Evolutionary conservation across 208 protist species (phyloP).

Genomic region (Trypanosoma conorhini): DNA sequence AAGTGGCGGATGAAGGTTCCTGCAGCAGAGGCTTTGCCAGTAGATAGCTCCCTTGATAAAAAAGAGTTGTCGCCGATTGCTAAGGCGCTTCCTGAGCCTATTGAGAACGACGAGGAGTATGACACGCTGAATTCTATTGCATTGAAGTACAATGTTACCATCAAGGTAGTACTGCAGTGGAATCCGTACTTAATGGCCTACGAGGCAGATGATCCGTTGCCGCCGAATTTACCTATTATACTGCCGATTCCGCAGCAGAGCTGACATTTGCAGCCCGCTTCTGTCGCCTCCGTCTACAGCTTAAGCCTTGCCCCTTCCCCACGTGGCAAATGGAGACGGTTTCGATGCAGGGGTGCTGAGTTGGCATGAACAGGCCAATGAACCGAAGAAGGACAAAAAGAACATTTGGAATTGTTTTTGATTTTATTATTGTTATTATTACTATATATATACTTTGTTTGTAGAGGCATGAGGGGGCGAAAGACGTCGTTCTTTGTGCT

Average conservation of each 20-base stretch:
- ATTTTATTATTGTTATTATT: conserved; percentile 3
- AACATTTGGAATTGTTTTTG: conserved; percentile 15
- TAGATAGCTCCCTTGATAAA: neutral
- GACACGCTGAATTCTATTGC: conserved; percentile 74
- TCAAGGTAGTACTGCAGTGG: conserved; percentile 53
- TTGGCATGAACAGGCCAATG: no score
- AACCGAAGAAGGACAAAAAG: conserved; percentile 2
- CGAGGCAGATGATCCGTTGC: conserved; percentile 54
- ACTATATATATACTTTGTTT: neutral
- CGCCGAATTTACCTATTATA: conserved; percentile 69
- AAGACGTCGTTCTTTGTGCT: neutral
- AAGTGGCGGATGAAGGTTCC: neutral
- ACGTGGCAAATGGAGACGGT: neutral
- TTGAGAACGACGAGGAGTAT: conserved; percentile 40
- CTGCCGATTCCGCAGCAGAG: conserved; percentile 44
- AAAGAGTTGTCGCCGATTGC: neutral
- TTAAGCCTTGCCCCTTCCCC: neutral
- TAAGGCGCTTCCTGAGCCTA: neutral
- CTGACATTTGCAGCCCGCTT: neutral
- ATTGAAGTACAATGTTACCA: conserved; percentile 41
- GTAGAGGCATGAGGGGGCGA: neutral
- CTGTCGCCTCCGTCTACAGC: neutral
- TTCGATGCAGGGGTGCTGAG: no score
- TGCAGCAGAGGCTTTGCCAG: neutral
- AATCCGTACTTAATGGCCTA: conserved; percentile 71